These are phyloP conservation scores for Acaromyces ingoldii DNA, from an alignment of 1,284 basidiomycete species.

Conservation along the genomic window DNA sequence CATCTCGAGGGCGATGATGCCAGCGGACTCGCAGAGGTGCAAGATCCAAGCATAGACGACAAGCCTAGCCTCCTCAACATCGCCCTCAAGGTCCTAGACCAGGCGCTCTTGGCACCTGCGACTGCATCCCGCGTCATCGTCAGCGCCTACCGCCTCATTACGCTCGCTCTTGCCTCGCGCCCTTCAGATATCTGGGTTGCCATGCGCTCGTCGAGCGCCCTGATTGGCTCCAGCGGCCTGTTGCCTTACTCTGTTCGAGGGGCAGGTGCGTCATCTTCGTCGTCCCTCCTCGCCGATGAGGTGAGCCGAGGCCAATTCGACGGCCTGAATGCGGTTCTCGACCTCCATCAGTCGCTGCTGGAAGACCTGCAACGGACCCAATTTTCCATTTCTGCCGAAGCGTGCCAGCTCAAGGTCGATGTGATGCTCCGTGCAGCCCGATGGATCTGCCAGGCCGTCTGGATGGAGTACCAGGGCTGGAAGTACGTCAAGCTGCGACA, in stretches of 20 bases:
- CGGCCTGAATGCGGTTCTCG: slow-evolving; percentile 70
- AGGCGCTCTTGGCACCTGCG: slow-evolving; percentile 62
- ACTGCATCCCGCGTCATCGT: slow-evolving; percentile 66
- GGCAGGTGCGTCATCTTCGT: slow-evolving; percentile 24
- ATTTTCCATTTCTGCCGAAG: slow-evolving; percentile 55
- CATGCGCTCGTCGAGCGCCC: slow-evolving; percentile 67
- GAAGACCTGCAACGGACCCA: slow-evolving; percentile 65
- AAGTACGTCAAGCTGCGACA: slow-evolving; percentile 71
- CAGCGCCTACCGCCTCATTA: slow-evolving; percentile 71
- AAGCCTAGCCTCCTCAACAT: slow-evolving; percentile 66
- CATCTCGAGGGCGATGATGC: slow-evolving; percentile 57
- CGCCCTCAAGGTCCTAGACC: slow-evolving; percentile 75
- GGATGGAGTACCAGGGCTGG: slow-evolving; percentile 77
- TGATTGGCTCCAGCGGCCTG: slow-evolving; percentile 60
- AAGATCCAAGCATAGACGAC: too few relatives aligned
- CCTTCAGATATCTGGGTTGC: slow-evolving; percentile 79
- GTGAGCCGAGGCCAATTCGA: slow-evolving; percentile 68
- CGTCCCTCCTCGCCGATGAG: slow-evolving; percentile 67
- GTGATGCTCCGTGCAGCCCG: slow-evolving; percentile 69
- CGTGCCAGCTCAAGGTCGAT: slow-evolving; percentile 70
- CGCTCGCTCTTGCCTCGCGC: slow-evolving; percentile 68
- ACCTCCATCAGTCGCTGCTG: slow-evolving; percentile 70
- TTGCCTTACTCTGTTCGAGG: slow-evolving; percentile 18
- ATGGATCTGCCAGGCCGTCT: slow-evolving; percentile 76
- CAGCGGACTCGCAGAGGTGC: not conserved